Evolutionary conservation across 345 rosid genomes (phyloP).

Genomic region (Citrus cavaleriei): DNA sequence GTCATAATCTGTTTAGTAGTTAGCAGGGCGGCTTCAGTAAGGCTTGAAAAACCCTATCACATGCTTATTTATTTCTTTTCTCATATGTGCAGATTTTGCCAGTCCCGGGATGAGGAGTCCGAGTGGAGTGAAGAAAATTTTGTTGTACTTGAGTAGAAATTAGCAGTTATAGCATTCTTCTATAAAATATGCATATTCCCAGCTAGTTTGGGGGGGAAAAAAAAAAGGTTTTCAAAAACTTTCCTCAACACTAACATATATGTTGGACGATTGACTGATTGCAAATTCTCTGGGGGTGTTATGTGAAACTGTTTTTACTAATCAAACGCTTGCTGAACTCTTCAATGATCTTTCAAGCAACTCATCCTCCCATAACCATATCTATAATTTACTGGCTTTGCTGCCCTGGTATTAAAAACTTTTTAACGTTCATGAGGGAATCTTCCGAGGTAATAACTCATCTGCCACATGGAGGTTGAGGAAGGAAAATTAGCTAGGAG

Average conservation of each 20-base stretch:
- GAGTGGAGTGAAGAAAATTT: not conserved
- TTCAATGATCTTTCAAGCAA: no score
- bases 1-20: not conserved
- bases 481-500: no score
- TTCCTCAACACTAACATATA: not conserved
- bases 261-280: not conserved
- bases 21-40: not conserved
- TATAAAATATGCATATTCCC: not conserved
- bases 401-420: no score
- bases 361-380: no score
- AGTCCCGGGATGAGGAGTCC: not conserved
- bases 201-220: no score
- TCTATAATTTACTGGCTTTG: no score
- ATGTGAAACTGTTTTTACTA: not conserved
- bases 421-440: no score
- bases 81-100: not conserved
- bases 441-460: no score
- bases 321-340: no score
- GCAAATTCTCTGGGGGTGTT: not conserved
- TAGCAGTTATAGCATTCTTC: not conserved
- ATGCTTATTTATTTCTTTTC: not conserved
- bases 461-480: no score
- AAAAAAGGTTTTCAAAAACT: not conserved
- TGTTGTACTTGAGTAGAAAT: not conserved
- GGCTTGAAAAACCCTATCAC: not conserved